A percentile compares a stretch with the other conserved stretches of the same genome.
Conservation (phyloP, 2,329 filamentous ascomycete species). For the Colletotrichum kahawae region DNA sequence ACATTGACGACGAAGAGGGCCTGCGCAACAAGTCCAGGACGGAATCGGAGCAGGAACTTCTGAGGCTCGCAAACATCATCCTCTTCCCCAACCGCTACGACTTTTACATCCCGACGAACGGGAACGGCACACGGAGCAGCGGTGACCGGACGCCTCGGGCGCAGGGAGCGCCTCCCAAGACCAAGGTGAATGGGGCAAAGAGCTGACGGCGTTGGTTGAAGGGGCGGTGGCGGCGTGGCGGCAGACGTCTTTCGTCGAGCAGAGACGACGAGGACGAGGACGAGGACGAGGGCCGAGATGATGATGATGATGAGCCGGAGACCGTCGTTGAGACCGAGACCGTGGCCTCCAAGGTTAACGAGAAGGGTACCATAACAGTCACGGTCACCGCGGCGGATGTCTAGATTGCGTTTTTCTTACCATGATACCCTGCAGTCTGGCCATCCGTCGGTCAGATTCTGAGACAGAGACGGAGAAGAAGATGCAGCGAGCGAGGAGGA, state of each 20-base stretch:
- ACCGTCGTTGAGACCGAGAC: not conserved
- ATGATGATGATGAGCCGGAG: not conserved
- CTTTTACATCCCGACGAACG: slow-evolving; percentile 23
- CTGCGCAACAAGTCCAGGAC: slow-evolving; percentile 32
- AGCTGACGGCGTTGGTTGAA: slow-evolving; percentile 27
- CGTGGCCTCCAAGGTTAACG: not conserved
- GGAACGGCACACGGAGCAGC: slow-evolving; percentile 12
- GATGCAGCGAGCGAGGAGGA: not conserved
- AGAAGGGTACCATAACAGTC: slow-evolving; percentile 13
- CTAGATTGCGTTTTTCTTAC: slow-evolving; percentile 18
- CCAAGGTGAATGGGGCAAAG: not conserved
- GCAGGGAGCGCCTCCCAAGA: not conserved
- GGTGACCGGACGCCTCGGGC: slow-evolving; percentile 23
- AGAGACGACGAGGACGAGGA: not conserved
- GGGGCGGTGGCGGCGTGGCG: slow-evolving; percentile 23
- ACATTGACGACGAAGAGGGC: slow-evolving; percentile 29
- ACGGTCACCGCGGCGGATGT: slow-evolving; percentile 13
- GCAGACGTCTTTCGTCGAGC: not conserved
- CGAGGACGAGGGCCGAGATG: not conserved
- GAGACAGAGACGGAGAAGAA: not conserved
- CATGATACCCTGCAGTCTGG: slow-evolving; percentile 20
- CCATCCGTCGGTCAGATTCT: not conserved
- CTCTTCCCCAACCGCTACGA: slow-evolving; percentile 48
- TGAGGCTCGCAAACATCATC: slow-evolving; percentile 61
- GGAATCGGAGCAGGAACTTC: slow-evolving; percentile 55